phyloP scores from a whole-genome alignment of 768 basidiomycete genomes.

The Podaxis sp. region DNA sequence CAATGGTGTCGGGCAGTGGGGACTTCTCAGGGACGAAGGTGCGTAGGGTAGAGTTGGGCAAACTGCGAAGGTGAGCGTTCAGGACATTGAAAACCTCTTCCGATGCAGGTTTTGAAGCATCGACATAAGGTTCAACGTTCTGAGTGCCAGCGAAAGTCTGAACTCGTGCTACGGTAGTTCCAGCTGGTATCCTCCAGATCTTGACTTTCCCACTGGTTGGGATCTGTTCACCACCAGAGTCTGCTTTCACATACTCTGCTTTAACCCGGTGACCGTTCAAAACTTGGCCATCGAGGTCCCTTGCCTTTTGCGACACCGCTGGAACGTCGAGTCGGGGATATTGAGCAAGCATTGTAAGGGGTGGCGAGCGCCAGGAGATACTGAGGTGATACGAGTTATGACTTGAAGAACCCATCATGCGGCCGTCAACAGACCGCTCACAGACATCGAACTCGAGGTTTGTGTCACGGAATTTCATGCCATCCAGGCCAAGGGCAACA shows the following conservation, averaged over 20 bases:
- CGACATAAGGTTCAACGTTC: not conserved
- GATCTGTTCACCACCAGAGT: slow-evolving; percentile 9
- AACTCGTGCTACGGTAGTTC: not conserved
- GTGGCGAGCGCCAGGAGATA: slow-evolving; percentile 49
- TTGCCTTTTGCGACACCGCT: slow-evolving; percentile 29
- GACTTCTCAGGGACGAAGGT: slow-evolving; percentile 7
- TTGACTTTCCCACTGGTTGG: not conserved
- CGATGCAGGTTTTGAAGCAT: not conserved
- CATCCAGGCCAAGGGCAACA: slow-evolving; percentile 42
- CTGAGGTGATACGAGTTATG: slow-evolving; percentile 35
- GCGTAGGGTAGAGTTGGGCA: not conserved
- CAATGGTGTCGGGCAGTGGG: not conserved
- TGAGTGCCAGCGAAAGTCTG: not conserved
- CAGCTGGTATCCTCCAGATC: slow-evolving; percentile 7
- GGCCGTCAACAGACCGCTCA: slow-evolving; percentile 30
- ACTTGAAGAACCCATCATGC: slow-evolving; percentile 34
- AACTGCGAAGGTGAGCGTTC: slow-evolving; percentile 4
- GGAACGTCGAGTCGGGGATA: slow-evolving; percentile 26
- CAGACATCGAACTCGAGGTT: slow-evolving; percentile 37
- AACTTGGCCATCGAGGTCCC: slow-evolving; percentile 29
- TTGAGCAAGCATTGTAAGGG: slow-evolving; percentile 37
- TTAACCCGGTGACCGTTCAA: slow-evolving; percentile 40
- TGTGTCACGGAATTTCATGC: slow-evolving; percentile 41
- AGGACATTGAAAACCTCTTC: slow-evolving; percentile 7
- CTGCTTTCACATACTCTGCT: slow-evolving; percentile 40